Conservation (phyloP, 495 filamentous ascomycete species). For the Tuber microsphaerosporum region DNA sequence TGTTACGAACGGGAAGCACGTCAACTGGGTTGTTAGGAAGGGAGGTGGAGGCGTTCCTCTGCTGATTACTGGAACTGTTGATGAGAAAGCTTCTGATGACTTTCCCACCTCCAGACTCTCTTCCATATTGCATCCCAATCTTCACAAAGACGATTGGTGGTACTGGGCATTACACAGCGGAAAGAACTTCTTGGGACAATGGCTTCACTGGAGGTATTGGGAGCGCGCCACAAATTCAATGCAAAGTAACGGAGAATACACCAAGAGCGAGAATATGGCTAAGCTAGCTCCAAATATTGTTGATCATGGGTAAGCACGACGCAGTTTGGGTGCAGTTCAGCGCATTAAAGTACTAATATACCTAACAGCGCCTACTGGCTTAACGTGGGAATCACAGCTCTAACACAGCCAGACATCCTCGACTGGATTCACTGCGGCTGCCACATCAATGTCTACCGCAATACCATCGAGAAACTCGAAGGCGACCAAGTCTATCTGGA, state of each 20-base stretch:
- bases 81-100: slow-evolving; percentile 29
- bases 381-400: slow-evolving; percentile 13
- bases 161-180: slow-evolving; percentile 19
- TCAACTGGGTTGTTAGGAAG: slow-evolving; percentile 46
- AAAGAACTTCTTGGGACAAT: slow-evolving; percentile 15
- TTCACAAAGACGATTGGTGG: slow-evolving; percentile 19
- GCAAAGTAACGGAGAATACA: slow-evolving; percentile 12
- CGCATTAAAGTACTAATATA: slow-evolving; percentile 8
- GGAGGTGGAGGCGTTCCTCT: slow-evolving; percentile 40
- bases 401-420: slow-evolving; percentile 15
- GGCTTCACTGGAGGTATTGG: slow-evolving; percentile 23
- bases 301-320: slow-evolving; percentile 13
- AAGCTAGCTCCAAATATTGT: slow-evolving; percentile 15
- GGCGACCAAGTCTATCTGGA: slow-evolving; percentile 5
- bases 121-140: slow-evolving; percentile 17
- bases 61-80: slow-evolving; percentile 36
- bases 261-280: slow-evolving; percentile 15
- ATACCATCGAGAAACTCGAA: neutral
- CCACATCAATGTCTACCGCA: slow-evolving; percentile 15
- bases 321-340: neutral
- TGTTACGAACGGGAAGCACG: slow-evolving; percentile 44
- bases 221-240: slow-evolving; percentile 6
- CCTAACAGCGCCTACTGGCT: slow-evolving; percentile 16
- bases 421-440: slow-evolving; percentile 7
- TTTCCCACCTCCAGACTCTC: slow-evolving; percentile 14